A percentile compares a stretch with the other conserved stretches of the same genome.
Conservation (phyloP, 805 yeast genomes). For the Isabelozyma pseudorhagii region DNA sequence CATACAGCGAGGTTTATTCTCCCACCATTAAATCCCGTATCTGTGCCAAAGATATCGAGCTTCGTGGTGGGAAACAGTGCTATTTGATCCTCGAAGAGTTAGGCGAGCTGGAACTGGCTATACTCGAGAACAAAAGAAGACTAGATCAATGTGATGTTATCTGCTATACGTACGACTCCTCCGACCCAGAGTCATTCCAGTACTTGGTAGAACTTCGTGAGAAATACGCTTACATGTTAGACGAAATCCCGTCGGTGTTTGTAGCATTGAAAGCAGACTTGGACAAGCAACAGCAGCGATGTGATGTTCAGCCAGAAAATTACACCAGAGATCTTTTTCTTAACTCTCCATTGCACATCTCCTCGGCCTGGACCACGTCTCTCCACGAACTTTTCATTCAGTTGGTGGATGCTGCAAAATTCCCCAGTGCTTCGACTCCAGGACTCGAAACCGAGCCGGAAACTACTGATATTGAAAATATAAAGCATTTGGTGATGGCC, state of each 20-base stretch:
- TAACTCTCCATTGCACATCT: constrained; percentile 85
- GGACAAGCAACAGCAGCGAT: constrained; percentile 92
- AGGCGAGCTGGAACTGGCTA: constrained; percentile 82
- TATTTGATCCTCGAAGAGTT: constrained; percentile 87
- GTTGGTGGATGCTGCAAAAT: constrained; percentile 81
- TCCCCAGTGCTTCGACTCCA: constrained; percentile 76
- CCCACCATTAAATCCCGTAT: constrained; percentile 81
- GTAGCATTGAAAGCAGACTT: constrained; percentile 94
- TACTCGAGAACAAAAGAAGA: constrained; percentile 64
- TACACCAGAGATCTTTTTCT: constrained; percentile 65
- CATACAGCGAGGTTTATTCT: constrained; percentile 64
- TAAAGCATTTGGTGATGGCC: constrained; percentile 56
- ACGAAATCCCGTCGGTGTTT: constrained; percentile 73
- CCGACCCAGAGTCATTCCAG: constrained; percentile 93
- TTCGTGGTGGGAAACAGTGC: constrained; percentile 93
- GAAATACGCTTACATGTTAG: constrained; percentile 54
- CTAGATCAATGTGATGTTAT: constrained; percentile 87
- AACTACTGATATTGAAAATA: constrained; percentile 45
- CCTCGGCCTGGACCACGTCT: constrained; percentile 87
- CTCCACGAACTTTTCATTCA: constrained; percentile 81
- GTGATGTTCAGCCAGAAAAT: constrained; percentile 81
- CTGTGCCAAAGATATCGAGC: constrained; percentile 89
- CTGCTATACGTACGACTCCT: constrained; percentile 87
- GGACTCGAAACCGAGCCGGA: constrained; percentile 64
- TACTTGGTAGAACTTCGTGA: constrained; percentile 69